These are phyloP conservation scores for Epichloe brachyelytri DNA, from an alignment of 2,329 filamentous ascomycete genomes.

Conservation along the genomic window DNA sequence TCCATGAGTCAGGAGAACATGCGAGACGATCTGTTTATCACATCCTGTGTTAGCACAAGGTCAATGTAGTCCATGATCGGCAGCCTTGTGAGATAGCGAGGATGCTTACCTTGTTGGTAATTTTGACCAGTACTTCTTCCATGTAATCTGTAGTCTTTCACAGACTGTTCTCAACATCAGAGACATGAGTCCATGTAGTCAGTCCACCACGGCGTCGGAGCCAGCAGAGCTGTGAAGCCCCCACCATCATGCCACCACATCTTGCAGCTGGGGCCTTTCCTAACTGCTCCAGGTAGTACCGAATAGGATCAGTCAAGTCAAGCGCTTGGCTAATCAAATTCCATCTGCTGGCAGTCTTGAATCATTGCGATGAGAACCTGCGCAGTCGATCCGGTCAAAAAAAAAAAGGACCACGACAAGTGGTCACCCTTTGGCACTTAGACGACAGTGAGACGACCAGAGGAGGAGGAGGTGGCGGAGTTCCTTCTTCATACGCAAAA, in stretches of 20 bases:
- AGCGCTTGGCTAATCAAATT: not conserved
- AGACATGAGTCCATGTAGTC: not conserved
- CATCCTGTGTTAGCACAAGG: no score
- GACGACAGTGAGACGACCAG: not conserved
- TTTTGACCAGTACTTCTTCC: no score
- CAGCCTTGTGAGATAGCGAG: no score
- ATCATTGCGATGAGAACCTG: not conserved
- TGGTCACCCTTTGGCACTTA: not conserved
- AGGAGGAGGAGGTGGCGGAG: not conserved
- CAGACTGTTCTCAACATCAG: not conserved
- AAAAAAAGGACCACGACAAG: not conserved
- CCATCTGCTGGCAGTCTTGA: not conserved
- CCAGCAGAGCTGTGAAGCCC: not conserved
- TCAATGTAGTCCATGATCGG: no score
- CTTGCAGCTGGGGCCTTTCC: not conserved
- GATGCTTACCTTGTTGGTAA: no score
- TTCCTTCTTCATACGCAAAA: not conserved
- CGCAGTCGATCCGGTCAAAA: not conserved
- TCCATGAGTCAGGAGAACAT: no score
- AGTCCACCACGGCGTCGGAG: not conserved
- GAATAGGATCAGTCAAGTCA: not conserved
- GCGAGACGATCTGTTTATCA: no score
- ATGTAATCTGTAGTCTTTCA: no score
- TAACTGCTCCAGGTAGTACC: not conserved
- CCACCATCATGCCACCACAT: not conserved